Percentiles rank a stretch among this genome's conserved stretches.
These are phyloP conservation scores for Fusarium sp. DNA, from an alignment of 2,329 filamentous ascomycete genomes.

Conservation along the genomic window DNA sequence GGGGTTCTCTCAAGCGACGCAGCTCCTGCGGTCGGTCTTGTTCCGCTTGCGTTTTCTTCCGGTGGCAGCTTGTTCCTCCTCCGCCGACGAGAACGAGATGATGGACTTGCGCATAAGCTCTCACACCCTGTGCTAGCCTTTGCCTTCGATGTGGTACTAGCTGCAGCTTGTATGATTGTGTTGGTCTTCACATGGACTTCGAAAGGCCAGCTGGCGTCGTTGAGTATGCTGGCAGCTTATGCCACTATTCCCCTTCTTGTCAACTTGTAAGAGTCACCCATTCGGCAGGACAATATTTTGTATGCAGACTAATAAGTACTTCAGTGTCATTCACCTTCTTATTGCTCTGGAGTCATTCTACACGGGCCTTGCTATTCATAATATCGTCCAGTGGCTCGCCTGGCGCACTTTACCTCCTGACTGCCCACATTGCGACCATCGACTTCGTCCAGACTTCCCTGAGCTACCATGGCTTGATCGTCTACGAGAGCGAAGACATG, in stretches of 20 bases:
- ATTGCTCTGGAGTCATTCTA: conserved; percentile 54
- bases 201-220: conserved; percentile 42
- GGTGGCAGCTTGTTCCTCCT: conserved; percentile 43
- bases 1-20: conserved; percentile 50
- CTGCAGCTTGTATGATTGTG: conserved; percentile 53
- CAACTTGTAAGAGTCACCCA: conserved; percentile 52
- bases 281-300: too few relatives aligned
- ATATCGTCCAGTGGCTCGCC: conserved; percentile 54
- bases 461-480: conserved; percentile 51
- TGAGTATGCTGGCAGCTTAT: conserved; percentile 58
- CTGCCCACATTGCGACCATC: conserved; percentile 56
- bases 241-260: conserved; percentile 56
- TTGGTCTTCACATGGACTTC: conserved; percentile 56
- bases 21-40: conserved; percentile 55
- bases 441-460: conserved; percentile 54
- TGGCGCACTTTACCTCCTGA: conserved; percentile 54
- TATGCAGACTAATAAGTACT: not conserved
- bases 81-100: conserved; percentile 15
- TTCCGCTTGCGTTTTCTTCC: conserved; percentile 55
- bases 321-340: conserved; percentile 53
- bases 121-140: conserved; percentile 53
- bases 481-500: conserved; percentile 31
- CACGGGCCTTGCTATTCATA: conserved; percentile 55
- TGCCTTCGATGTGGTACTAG: conserved; percentile 51
- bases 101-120: conserved; percentile 5